These are phyloP conservation scores for Helichrysum umbraculigerum DNA, from an alignment of 129 eudicot genomes.

Conservation along the genomic window DNA sequence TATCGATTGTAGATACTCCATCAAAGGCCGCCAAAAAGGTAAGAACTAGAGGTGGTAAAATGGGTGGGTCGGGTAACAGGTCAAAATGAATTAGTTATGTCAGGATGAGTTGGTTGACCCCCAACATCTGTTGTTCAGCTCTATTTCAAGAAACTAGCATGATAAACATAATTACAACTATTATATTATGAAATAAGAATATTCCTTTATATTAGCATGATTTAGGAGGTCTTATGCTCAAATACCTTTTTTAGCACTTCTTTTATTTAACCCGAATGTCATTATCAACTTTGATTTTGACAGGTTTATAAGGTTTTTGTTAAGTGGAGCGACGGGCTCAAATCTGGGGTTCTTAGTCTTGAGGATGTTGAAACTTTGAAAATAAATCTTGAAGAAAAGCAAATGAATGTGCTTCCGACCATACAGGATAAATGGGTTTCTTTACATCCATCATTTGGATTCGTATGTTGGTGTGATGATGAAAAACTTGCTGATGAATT, in stretches of 20 bases:
- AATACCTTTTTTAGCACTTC: too few species aligned
- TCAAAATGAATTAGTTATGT: too few species aligned
- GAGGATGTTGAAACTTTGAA: slow-evolving; percentile 61
- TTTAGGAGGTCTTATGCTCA: too few species aligned
- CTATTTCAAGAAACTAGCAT: too few species aligned
- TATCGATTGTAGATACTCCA: slow-evolving; percentile 60
- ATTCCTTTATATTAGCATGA: too few species aligned
- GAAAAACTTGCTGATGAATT: slow-evolving; percentile 68
- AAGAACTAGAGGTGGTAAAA: slow-evolving; percentile 23
- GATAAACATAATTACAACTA: too few species aligned
- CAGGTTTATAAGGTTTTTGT: slow-evolving; percentile 74
- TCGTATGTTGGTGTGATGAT: slow-evolving; percentile 84
- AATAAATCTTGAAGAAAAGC: slow-evolving; percentile 50
- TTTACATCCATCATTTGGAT: slow-evolving; percentile 69
- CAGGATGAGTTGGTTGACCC: too few species aligned
- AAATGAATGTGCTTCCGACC: slow-evolving; percentile 75
- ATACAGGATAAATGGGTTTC: slow-evolving; percentile 85
- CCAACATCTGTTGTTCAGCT: too few species aligned
- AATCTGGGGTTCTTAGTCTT: slow-evolving; percentile 52
- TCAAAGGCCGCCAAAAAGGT: slow-evolving; percentile 63
- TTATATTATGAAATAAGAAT: too few species aligned
- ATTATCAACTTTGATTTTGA: slow-evolving; percentile 6
- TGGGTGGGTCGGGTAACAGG: not conserved
- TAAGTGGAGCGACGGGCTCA: slow-evolving; percentile 59
- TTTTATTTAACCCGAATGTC: not conserved